These are phyloP conservation scores for Mimosa pudica DNA, from an alignment of 306 rosid genomes.

Conservation along the genomic window DNA sequence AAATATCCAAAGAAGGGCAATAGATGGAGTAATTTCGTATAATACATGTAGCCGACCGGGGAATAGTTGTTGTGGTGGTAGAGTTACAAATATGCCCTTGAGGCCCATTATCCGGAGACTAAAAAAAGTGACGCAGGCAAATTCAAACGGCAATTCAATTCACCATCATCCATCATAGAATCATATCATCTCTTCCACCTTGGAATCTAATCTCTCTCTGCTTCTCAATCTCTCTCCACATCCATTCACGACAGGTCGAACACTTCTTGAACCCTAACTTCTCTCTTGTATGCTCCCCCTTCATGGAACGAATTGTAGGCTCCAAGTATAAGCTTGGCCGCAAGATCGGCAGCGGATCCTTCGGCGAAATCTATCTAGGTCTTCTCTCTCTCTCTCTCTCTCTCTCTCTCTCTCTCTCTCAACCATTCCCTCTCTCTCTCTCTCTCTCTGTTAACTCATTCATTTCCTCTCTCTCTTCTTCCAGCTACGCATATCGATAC, in stretches of 20 bases:
- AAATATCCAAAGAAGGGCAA: too few species aligned
- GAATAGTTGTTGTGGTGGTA: too few species aligned
- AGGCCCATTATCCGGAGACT: background rate
- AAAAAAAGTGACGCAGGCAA: background rate
- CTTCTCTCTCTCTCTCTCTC: constrained; percentile 1
- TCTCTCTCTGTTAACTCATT: constrained; percentile 9
- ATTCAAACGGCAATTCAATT: background rate
- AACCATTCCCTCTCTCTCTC: background rate
- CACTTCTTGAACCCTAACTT: constrained; percentile 19
- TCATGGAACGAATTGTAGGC: constrained; percentile 77
- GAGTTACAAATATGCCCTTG: too few species aligned
- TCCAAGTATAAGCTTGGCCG: constrained; percentile 88
- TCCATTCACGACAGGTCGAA: constrained; percentile 1
- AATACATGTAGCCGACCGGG: too few species aligned
- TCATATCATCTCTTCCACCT: too few species aligned
- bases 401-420: background rate
- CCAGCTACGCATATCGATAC: constrained; percentile 89
- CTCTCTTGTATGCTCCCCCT: constrained; percentile 34
- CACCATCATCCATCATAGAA: background rate
- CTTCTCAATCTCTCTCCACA: background rate
- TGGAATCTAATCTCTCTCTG: constrained; percentile 3
- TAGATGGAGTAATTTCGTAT: too few species aligned
- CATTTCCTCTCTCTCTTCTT: constrained; percentile 14
- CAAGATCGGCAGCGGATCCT: constrained; percentile 99
- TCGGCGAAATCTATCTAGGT: constrained; percentile 97